Conservation (phyloP, 495 filamentous ascomycete genomes). For the Penicillium coffeae region DNA sequence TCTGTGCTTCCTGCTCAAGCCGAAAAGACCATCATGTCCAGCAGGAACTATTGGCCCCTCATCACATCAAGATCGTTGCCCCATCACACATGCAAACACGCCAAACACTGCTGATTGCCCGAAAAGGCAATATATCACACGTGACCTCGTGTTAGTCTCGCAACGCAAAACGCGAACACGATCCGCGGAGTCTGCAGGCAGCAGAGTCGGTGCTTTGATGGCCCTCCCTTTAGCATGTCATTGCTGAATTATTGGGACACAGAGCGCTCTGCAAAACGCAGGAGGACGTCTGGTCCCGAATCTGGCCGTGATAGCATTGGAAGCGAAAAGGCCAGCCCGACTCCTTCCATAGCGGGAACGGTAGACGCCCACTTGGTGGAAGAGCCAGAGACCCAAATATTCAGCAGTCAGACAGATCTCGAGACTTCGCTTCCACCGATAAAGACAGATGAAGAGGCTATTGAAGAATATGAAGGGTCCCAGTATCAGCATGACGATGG, state of each 20-base stretch:
- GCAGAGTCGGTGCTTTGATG: constrained; percentile 5
- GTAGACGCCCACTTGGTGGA: constrained; percentile 23
- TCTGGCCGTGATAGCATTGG: constrained; percentile 3
- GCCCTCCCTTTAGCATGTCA: constrained; percentile 31
- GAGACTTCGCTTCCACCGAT: constrained; percentile 72
- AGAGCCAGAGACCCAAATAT: constrained; percentile 35
- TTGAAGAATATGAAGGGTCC: constrained; percentile 73
- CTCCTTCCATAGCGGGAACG: constrained; percentile 9
- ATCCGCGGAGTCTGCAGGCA: constrained; percentile 3
- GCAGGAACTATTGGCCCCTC: neutral
- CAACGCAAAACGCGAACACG: constrained; percentile 13
- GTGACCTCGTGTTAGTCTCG: constrained; percentile 35
- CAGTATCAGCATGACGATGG: constrained; percentile 36
- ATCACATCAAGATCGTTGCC: neutral
- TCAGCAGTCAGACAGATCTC: constrained; percentile 58
- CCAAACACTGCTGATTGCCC: constrained; percentile 18
- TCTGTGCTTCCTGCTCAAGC: neutral
- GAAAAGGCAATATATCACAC: constrained; percentile 22
- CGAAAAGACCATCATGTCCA: neutral
- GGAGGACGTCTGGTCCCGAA: constrained; percentile 16
- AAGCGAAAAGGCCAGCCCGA: constrained; percentile 15
- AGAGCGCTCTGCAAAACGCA: constrained; percentile 33
- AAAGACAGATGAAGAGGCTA: constrained; percentile 63
- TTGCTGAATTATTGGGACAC: constrained; percentile 44
- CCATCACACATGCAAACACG: constrained; percentile 18